A percentile compares a stretch with the other conserved stretches of the same genome.
These are phyloP conservation scores for Fusarium citri DNA, from an alignment of 2,329 filamentous ascomycete species.

Conservation along the genomic window DNA sequence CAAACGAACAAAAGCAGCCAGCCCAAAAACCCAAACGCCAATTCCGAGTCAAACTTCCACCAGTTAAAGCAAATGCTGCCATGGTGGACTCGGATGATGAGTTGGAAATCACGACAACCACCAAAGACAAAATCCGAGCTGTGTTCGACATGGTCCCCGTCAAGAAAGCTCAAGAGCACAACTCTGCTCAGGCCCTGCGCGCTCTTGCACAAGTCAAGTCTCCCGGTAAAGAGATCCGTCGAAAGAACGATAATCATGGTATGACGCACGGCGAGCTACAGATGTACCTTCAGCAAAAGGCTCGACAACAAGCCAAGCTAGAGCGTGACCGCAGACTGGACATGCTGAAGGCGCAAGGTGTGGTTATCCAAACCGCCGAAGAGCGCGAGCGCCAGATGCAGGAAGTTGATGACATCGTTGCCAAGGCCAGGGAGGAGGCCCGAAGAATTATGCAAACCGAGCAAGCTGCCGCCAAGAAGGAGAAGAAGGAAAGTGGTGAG, in stretches of 20 bases:
- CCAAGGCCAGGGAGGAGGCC: constrained; percentile 84
- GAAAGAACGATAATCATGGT: constrained; percentile 59
- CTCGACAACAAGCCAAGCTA: constrained; percentile 80
- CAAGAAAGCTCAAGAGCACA: constrained; percentile 71
- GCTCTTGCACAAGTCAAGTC: constrained; percentile 79
- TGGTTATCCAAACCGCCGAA: constrained; percentile 85
- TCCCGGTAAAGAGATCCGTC: constrained; percentile 64
- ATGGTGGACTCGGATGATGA: constrained; percentile 66
- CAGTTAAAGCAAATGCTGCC: constrained; percentile 53
- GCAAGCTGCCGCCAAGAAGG: constrained; percentile 76
- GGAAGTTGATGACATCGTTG: constrained; percentile 87
- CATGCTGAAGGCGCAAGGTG: constrained; percentile 80
- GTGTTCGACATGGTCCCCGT: constrained; percentile 77
- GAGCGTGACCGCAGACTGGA: constrained; percentile 84
- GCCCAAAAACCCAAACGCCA: constrained; percentile 56
- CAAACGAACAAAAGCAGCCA: constrained; percentile 38
- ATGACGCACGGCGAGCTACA: constrained; percentile 80
- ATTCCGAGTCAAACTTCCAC: constrained; percentile 63
- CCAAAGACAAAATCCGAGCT: constrained; percentile 65
- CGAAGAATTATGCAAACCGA: constrained; percentile 80
- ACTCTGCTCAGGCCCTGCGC: constrained; percentile 75
- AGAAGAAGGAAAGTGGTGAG: constrained; percentile 61
- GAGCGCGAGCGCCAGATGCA: constrained; percentile 85
- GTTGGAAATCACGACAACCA: constrained; percentile 69
- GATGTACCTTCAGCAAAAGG: constrained; percentile 73